These are phyloP conservation scores for Talaromyces sp. DNA, from an alignment of 2,329 filamentous ascomycete genomes.

Conservation along the genomic window DNA sequence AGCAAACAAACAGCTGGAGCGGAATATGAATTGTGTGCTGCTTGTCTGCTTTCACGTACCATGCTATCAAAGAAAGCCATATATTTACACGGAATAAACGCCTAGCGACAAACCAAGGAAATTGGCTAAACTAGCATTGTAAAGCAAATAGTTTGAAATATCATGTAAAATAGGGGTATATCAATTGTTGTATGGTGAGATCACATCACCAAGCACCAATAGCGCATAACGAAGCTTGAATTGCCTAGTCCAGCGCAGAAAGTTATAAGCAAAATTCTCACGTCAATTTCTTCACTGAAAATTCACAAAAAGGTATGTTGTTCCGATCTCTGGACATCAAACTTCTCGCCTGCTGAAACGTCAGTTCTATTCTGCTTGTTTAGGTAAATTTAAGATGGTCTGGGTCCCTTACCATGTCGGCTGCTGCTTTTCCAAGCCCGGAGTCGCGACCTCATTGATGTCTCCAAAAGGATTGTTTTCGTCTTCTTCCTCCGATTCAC, in stretches of 20 bases:
- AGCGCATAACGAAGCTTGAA: not conserved
- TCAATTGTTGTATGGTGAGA: not conserved
- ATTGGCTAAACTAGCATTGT: not conserved
- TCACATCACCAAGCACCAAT: not conserved
- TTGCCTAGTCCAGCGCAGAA: not conserved
- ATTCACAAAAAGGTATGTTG: not conserved
- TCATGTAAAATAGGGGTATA: not conserved
- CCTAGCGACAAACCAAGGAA: not conserved
- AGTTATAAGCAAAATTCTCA: not conserved
- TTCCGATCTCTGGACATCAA: not conserved
- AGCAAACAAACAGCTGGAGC: not conserved
- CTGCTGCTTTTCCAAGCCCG: constrained; percentile 26
- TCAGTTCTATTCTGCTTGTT: constrained; percentile 1
- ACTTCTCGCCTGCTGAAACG: constrained; percentile 6
- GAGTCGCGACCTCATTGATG: constrained; percentile 56
- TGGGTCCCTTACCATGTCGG: constrained; percentile 30
- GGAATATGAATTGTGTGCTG: not conserved
- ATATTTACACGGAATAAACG: not conserved
- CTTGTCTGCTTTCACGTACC: not conserved
- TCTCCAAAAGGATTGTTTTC: constrained; percentile 88
- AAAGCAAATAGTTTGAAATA: not conserved
- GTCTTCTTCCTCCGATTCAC: constrained; percentile 48
- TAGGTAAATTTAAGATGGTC: not conserved
- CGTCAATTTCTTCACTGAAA: not conserved
- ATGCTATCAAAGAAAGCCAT: not conserved